Conservation (phyloP, 2,329 filamentous ascomycete genomes). For the Taxawa tesnikishii region DNA sequence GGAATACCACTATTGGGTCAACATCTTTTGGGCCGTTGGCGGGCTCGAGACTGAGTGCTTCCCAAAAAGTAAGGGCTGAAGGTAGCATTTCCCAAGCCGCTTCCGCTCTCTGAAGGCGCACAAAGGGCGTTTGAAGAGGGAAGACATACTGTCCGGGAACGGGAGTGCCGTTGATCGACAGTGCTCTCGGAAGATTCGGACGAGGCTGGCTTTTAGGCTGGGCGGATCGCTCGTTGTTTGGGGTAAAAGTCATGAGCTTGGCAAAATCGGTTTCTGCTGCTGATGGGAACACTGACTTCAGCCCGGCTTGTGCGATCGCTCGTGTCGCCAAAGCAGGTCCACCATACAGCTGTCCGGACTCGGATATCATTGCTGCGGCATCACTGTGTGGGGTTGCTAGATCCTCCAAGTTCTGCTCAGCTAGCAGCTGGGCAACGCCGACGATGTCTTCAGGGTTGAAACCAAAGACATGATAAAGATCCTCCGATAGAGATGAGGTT, state of each 20-base stretch:
- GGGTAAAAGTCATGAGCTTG: slow-evolving; percentile 15
- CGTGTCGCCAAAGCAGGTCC: neutral
- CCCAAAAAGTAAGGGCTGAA: slow-evolving; percentile 68
- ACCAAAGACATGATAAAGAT: slow-evolving; percentile 9
- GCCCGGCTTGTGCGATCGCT: slow-evolving; percentile 5
- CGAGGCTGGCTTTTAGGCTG: slow-evolving; percentile 14
- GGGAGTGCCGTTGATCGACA: slow-evolving; percentile 18
- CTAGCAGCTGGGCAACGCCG: slow-evolving; percentile 20
- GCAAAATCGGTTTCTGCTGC: slow-evolving; percentile 13
- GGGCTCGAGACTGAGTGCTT: slow-evolving; percentile 63
- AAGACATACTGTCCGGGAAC: slow-evolving; percentile 31
- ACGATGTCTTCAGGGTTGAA: slow-evolving; percentile 17
- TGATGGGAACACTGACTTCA: slow-evolving; percentile 8
- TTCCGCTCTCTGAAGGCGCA: slow-evolving; percentile 61
- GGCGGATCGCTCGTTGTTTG: slow-evolving; percentile 7
- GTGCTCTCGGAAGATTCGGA: slow-evolving; percentile 15
- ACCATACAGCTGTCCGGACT: neutral
- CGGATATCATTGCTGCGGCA: no score
- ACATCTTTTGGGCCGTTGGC: slow-evolving; percentile 61
- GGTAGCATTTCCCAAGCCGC: slow-evolving; percentile 61
- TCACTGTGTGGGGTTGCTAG: no score
- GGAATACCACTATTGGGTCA: slow-evolving; percentile 57
- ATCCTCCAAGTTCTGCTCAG: slow-evolving; percentile 16
- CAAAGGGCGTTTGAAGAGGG: slow-evolving; percentile 53
- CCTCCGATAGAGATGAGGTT: slow-evolving; percentile 1